Percentiles rank a stretch among this genome's conserved stretches.
Conservation (phyloP, 2,329 filamentous ascomycete species). For the Hypoxylon rubiginosum region DNA sequence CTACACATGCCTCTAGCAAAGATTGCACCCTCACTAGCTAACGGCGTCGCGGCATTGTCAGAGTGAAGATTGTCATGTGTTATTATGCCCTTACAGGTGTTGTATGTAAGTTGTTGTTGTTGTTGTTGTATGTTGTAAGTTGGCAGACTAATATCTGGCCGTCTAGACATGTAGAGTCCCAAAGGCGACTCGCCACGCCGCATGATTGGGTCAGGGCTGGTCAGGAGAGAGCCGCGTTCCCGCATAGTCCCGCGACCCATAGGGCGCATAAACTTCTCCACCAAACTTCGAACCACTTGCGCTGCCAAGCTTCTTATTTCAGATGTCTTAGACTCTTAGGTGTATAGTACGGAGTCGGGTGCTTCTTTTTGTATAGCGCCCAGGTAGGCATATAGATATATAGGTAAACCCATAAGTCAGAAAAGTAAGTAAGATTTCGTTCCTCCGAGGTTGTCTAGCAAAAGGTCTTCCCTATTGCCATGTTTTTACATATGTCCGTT, state of each 20-base stretch:
- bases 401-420: not conserved
- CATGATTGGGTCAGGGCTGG: constrained; percentile 32
- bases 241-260: constrained; percentile 36
- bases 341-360: not conserved
- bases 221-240: constrained; percentile 35
- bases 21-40: not conserved
- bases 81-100: too few species aligned
- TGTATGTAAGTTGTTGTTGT: too few species aligned
- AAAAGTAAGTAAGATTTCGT: not conserved
- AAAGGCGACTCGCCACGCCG: constrained; percentile 23
- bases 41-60: constrained; percentile 13
- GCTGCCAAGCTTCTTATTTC: not conserved
- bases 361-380: too few species aligned
- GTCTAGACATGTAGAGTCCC: constrained; percentile 11
- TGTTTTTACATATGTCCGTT: too few species aligned
- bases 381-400: not conserved
- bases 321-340: not conserved
- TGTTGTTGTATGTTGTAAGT: not conserved
- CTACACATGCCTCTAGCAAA: not conserved
- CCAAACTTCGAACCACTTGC: constrained; percentile 14
- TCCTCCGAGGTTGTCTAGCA: not conserved
- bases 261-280: constrained; percentile 39
- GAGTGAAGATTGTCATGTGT: not conserved
- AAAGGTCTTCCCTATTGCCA: not conserved
- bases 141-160: too few species aligned